These are phyloP conservation scores for Chaetomiaceae sp. DNA, from an alignment of 2,329 filamentous ascomycete species.

Conservation along the genomic window DNA sequence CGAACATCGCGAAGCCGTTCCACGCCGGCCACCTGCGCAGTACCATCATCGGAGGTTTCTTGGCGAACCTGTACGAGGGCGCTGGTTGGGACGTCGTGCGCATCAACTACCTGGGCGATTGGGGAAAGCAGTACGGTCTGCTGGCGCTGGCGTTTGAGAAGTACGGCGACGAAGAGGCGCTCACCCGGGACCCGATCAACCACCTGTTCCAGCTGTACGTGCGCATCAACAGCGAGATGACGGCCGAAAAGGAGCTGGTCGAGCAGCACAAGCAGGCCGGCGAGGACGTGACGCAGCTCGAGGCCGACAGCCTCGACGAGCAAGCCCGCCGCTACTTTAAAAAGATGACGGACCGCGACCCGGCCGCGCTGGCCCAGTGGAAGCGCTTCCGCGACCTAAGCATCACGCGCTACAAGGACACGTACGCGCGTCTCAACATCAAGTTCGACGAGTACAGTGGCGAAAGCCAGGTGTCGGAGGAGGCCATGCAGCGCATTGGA, in stretches of 20 bases:
- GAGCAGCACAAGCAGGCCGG: slow-evolving; percentile 50
- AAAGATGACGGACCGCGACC: slow-evolving; percentile 63
- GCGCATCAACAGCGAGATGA: slow-evolving; percentile 63
- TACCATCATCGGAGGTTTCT: slow-evolving; percentile 74
- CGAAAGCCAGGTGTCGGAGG: slow-evolving; percentile 65
- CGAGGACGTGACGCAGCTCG: slow-evolving; percentile 43
- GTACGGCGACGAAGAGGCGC: slow-evolving; percentile 66
- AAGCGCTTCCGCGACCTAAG: slow-evolving; percentile 60
- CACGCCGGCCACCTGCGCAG: slow-evolving; percentile 71
- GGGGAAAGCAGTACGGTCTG: slow-evolving; percentile 72
- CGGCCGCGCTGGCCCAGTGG: slow-evolving; percentile 56
- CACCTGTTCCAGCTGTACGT: slow-evolving; percentile 80
- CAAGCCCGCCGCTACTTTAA: slow-evolving; percentile 68
- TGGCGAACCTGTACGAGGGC: slow-evolving; percentile 63
- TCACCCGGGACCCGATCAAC: slow-evolving; percentile 69
- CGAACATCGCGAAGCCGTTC: slow-evolving; percentile 83
- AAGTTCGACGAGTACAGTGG: slow-evolving; percentile 68
- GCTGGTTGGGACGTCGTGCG: slow-evolving; percentile 67
- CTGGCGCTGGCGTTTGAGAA: slow-evolving; percentile 68
- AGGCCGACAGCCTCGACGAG: slow-evolving; percentile 60
- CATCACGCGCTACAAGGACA: slow-evolving; percentile 60
- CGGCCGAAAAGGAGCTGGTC: slow-evolving; percentile 60
- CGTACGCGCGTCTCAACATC: slow-evolving; percentile 66
- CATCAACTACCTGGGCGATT: slow-evolving; percentile 75
- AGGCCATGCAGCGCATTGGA: slow-evolving; percentile 59